Conservation (phyloP, 805 yeast genomes). For the Maudiozyma turicensis region DNA sequence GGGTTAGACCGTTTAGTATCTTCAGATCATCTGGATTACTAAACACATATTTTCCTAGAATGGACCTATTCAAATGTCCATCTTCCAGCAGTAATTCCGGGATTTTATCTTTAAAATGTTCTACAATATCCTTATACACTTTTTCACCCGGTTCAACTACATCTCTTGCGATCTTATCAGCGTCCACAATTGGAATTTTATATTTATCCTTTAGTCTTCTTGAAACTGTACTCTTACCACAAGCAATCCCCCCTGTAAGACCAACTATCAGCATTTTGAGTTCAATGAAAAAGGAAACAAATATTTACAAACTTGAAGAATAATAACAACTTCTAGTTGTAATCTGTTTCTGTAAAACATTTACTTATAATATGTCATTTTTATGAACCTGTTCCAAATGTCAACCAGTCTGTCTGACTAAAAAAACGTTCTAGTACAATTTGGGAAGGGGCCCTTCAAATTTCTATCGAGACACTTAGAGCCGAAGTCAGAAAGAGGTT, state of each 20-base stretch:
- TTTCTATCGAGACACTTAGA: too few species aligned
- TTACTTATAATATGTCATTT: too few species aligned
- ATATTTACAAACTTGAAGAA: too few species aligned
- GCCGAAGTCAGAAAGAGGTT: too few species aligned
- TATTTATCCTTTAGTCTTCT: conserved; percentile 41
- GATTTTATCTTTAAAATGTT: conserved; percentile 45
- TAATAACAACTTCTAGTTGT: too few species aligned
- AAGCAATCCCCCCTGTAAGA: conserved; percentile 94
- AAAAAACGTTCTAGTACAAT: too few species aligned
- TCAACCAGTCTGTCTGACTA: too few species aligned
- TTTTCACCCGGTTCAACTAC: conserved; percentile 72
- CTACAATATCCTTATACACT: conserved; percentile 59
- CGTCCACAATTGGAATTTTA: conserved; percentile 63
- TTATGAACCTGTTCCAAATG: too few species aligned
- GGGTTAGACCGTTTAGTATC: conserved; percentile 65
- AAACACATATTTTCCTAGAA: conserved; percentile 72
- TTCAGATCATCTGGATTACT: conserved; percentile 49
- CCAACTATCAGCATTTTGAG: conserved; percentile 71
- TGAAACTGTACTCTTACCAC: conserved; percentile 94
- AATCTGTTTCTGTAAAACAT: too few species aligned
- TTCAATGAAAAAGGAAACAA: too few species aligned
- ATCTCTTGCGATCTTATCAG: conserved; percentile 80
- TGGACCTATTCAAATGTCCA: conserved; percentile 50
- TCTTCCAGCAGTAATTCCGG: conserved; percentile 38
- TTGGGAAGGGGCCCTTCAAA: too few species aligned